Percentiles rank a stretch among this genome's conserved stretches.
Conservation (phyloP, 2,329 filamentous ascomycete genomes). For the Cytospora leucostoma region DNA sequence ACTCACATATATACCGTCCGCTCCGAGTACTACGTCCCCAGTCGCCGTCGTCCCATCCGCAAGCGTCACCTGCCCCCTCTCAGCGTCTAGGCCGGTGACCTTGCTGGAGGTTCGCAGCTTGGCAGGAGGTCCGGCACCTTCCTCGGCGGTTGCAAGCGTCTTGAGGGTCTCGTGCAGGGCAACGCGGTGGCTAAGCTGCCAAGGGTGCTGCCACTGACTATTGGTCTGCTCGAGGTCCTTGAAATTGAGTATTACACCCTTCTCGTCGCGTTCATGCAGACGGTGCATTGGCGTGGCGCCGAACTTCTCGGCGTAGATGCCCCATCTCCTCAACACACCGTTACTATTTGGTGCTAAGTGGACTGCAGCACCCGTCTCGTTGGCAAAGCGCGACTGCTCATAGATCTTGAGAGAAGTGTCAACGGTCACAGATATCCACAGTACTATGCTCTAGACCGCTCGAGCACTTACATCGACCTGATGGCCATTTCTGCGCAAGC, state of each 20-base stretch:
- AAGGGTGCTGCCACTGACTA: slow-evolving; percentile 51
- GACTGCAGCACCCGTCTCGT: slow-evolving; percentile 62
- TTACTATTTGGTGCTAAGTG: slow-evolving; percentile 64
- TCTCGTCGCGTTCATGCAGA: slow-evolving; percentile 30
- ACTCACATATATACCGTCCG: slow-evolving; percentile 51
- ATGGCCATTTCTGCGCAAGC: slow-evolving; percentile 54
- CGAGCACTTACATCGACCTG: slow-evolving; percentile 40
- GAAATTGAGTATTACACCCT: slow-evolving; percentile 32
- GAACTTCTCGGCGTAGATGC: slow-evolving; percentile 41
- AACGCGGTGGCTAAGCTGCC: slow-evolving; percentile 57
- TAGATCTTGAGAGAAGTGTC: slow-evolving; percentile 43
- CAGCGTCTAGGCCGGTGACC: slow-evolving; percentile 46
- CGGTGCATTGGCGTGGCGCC: slow-evolving; percentile 37
- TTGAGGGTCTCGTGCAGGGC: slow-evolving; percentile 56
- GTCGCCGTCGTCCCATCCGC: slow-evolving; percentile 44
- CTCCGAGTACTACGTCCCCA: slow-evolving; percentile 54
- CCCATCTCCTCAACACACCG: slow-evolving; percentile 50
- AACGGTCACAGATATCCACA: neutral
- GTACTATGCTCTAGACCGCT: too few species aligned
- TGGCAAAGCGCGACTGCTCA: slow-evolving; percentile 57
- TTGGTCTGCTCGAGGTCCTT: slow-evolving; percentile 41
- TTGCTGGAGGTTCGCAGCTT: slow-evolving; percentile 43
- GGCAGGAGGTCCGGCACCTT: slow-evolving; percentile 39
- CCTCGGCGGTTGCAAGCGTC: slow-evolving; percentile 42
- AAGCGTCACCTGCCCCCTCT: slow-evolving; percentile 43